phyloP scores from a whole-genome alignment of 169 alveolate species.

The Eimeria maxima region DNA sequence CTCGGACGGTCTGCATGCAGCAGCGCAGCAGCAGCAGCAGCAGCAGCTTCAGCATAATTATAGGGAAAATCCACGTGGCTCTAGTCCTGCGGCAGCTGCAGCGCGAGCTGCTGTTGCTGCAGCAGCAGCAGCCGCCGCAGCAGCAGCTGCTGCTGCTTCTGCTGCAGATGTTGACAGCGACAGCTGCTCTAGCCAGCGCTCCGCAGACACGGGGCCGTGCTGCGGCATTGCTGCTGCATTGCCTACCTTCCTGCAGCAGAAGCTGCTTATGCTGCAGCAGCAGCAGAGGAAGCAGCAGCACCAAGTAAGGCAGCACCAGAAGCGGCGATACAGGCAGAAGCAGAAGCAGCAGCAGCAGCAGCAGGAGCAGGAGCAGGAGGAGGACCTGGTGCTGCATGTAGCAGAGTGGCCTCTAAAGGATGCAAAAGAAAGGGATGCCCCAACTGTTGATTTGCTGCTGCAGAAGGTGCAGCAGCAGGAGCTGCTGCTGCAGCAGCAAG shows the following conservation, averaged over 20 bases:
- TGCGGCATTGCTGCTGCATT: conserved; percentile 9
- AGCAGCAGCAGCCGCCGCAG: neutral
- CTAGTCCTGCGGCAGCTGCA: neutral
- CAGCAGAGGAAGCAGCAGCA: conserved; percentile 15
- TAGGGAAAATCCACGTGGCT: neutral
- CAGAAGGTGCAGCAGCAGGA: conserved; percentile 49
- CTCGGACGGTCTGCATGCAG: neutral
- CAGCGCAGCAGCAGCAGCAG: neutral
- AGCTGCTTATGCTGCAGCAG: conserved; percentile 39
- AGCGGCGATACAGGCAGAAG: neutral
- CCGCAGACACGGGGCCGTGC: neutral
- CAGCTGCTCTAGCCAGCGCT: neutral
- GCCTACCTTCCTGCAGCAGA: conserved; percentile 11
- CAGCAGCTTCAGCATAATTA: conserved; percentile 18
- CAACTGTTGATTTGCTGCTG: neutral
- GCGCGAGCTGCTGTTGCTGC: neutral
- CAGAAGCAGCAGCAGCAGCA: conserved; percentile 38
- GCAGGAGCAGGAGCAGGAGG: neutral
- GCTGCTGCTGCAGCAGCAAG: conserved; percentile 12
- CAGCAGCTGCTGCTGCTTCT: conserved; percentile 37
- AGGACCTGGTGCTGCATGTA: neutral
- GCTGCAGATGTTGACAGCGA: neutral
- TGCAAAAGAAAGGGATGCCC: neutral
- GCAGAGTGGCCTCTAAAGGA: neutral
- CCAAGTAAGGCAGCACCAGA: neutral